These are phyloP conservation scores for Cydonia oblonga DNA, from an alignment of 331 rosid species.

Conservation along the genomic window DNA sequence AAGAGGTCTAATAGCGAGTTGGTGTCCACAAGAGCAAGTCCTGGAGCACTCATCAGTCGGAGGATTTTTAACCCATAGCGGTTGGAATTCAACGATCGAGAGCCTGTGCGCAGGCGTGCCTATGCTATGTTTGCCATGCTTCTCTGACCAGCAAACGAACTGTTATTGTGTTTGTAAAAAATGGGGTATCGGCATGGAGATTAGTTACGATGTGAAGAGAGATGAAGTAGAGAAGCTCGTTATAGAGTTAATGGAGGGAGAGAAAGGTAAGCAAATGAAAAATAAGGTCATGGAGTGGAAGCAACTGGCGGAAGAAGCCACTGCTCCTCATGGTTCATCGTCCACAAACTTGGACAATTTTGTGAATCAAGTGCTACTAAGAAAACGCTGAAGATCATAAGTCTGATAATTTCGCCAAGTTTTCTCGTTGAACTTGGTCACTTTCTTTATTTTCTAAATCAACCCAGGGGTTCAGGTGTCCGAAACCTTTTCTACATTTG, in stretches of 20 bases:
- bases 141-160: constrained; percentile 23
- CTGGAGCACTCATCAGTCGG: not conserved
- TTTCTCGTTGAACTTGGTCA: too few relatives aligned
- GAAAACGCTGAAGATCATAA: not conserved
- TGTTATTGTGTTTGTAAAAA: constrained; percentile 20
- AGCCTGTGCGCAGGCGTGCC: constrained; percentile 1
- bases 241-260: not conserved
- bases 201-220: constrained; percentile 8
- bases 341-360: not conserved
- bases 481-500: too few relatives aligned
- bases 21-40: not conserved
- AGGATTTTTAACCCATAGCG: not conserved
- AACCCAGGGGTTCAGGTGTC: too few relatives aligned
- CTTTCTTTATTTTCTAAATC: too few relatives aligned
- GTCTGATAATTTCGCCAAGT: too few relatives aligned
- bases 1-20: not conserved
- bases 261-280: not conserved
- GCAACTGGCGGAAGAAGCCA: not conserved
- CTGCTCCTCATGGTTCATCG: not conserved
- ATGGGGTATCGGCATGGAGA: constrained; percentile 14
- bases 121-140: not conserved
- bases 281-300: not conserved
- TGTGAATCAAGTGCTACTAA: not conserved
- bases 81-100: constrained; percentile 1
- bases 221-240: not conserved